Percentiles rank a stretch among this genome's conserved stretches.
Conservation (phyloP, 2,329 filamentous ascomycete genomes). For the Alternaria brassicae region DNA sequence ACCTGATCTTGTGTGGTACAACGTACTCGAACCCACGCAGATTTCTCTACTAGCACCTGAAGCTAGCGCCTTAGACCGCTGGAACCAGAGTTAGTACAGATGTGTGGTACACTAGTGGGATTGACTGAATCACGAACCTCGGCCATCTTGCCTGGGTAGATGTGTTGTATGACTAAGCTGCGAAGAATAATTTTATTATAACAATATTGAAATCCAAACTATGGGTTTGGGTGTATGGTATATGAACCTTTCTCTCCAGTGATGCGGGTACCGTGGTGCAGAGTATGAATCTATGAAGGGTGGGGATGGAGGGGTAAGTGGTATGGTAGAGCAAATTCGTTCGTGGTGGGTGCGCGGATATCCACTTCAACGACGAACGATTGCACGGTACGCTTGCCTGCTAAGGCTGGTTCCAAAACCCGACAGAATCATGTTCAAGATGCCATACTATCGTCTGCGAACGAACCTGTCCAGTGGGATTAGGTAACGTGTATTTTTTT, state of each 20-base stretch:
- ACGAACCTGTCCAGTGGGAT: too few species aligned
- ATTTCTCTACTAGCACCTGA: slow-evolving; percentile 40
- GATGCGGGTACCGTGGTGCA: background rate
- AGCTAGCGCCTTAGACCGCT: slow-evolving; percentile 39
- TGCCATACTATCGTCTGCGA: background rate
- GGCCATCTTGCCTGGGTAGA: slow-evolving; percentile 17
- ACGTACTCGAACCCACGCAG: slow-evolving; percentile 34
- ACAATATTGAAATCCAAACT: too few species aligned
- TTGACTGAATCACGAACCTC: background rate
- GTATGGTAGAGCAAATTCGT: background rate
- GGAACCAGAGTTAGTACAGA: background rate
- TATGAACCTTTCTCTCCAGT: background rate
- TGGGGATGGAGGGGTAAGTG: slow-evolving; percentile 1
- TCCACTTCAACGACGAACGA: background rate
- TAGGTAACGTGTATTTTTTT: background rate
- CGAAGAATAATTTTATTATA: too few species aligned
- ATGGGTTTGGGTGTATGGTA: background rate
- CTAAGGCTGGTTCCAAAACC: background rate
- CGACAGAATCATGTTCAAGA: background rate
- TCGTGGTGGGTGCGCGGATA: background rate
- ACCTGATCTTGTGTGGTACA: background rate
- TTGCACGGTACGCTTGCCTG: background rate
- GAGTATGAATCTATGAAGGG: background rate
- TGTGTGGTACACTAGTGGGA: background rate
- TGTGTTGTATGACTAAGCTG: slow-evolving; percentile 2